These are phyloP conservation scores for Fusarium denticulatum DNA, from an alignment of 2,329 filamentous ascomycete species.

Conservation along the genomic window DNA sequence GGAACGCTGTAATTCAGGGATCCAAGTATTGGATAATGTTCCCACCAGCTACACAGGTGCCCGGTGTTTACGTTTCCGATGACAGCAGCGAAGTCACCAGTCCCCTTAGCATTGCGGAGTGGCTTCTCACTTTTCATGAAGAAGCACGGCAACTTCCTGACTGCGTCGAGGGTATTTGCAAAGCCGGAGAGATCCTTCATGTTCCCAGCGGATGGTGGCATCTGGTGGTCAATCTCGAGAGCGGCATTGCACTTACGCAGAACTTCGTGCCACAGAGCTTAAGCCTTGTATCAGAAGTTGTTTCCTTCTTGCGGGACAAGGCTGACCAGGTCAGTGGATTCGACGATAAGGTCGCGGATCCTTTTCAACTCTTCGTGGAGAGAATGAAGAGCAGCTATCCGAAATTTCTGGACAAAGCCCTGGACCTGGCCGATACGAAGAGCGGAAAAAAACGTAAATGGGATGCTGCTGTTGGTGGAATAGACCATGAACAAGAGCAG, in stretches of 20 bases:
- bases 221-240: conserved; percentile 88
- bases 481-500: conserved; percentile 48
- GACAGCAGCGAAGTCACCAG: conserved; percentile 95
- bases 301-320: conserved; percentile 84
- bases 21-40: conserved; percentile 99
- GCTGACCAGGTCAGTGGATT: conserved; percentile 90
- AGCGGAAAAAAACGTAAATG: conserved; percentile 82
- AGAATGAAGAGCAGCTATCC: conserved; percentile 72
- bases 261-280: conserved; percentile 82
- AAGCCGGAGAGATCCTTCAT: conserved; percentile 85
- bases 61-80: conserved; percentile 87
- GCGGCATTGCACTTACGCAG: conserved; percentile 89
- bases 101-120: conserved; percentile 95
- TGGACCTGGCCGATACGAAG: conserved; percentile 72
- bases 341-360: conserved; percentile 73
- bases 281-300: conserved; percentile 74
- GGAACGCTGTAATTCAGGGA: conserved; percentile 92
- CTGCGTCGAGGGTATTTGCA: conserved; percentile 87
- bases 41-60: conserved; percentile 79
- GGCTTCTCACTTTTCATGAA: conserved; percentile 88
- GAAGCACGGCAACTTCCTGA: conserved; percentile 80
- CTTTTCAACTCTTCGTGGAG: conserved; percentile 78
- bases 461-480: conserved; percentile 73
- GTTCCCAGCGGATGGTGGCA: conserved; percentile 98
- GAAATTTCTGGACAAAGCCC: conserved; percentile 71